These are phyloP conservation scores for Skeletonema tropicum DNA, from an alignment of 108 stramenopile species.

Conservation along the genomic window DNA sequence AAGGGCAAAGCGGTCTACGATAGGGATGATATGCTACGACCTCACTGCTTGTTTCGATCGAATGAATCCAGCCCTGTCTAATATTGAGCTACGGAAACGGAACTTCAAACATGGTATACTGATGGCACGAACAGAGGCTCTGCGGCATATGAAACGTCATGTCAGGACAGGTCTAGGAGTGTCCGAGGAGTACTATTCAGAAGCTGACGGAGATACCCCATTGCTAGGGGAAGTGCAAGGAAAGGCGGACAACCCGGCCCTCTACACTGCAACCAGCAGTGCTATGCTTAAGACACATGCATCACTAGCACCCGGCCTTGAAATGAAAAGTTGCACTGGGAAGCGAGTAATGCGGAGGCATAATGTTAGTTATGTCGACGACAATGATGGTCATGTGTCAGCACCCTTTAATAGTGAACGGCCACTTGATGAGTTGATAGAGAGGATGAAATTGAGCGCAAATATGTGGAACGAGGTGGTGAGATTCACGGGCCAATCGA, in stretches of 20 bases:
- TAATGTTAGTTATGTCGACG: conserved; percentile 17
- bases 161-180: conserved; percentile 12
- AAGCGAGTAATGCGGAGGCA: neutral
- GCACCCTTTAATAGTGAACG: neutral
- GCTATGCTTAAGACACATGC: neutral
- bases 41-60: conserved; percentile 20
- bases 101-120: neutral
- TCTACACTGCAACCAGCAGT: neutral
- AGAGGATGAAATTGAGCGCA: neutral
- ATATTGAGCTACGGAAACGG: neutral
- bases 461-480: conserved; percentile 2
- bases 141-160: neutral
- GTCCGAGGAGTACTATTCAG: neutral
- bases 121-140: neutral
- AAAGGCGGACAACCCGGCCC: conserved; percentile 15
- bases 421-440: neutral
- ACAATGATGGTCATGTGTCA: neutral
- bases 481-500: neutral
- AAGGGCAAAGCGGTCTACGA: neutral
- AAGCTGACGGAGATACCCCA: neutral
- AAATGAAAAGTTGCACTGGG: neutral
- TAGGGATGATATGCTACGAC: conserved; percentile 7
- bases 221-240: conserved; percentile 12
- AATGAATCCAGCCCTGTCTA: conserved; percentile 9
- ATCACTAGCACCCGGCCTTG: neutral